Percentiles rank a stretch among this genome's conserved stretches.
Evolutionary conservation across 768 basidiomycete species (phyloP).

Genomic region (Phaffia tasmanica): DNA sequence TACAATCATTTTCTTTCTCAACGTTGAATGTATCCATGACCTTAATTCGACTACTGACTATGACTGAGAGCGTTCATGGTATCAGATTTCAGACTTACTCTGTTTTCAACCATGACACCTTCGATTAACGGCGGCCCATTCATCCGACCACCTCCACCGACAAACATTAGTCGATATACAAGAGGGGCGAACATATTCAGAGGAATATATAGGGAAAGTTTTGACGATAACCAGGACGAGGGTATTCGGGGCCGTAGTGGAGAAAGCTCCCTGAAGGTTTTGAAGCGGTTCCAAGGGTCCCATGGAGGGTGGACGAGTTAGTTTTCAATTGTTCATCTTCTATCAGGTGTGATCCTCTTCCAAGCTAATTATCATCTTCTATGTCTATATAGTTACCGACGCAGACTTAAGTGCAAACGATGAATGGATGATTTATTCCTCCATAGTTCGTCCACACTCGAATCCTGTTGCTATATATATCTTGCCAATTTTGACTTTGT

Average conservation of each 20-base stretch:
- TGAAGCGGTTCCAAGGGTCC: constrained; percentile 57
- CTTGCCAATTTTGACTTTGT: constrained; percentile 29
- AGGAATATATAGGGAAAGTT: constrained; percentile 38
- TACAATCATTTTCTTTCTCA: background rate
- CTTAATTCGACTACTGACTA: constrained; percentile 3
- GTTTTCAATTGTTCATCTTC: no score
- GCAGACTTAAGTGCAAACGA: constrained; percentile 81
- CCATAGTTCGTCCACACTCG: constrained; percentile 50
- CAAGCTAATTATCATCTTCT: no score
- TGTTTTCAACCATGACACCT: constrained; percentile 46
- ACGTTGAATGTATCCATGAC: background rate
- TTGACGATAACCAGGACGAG: constrained; percentile 24
- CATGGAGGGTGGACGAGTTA: constrained; percentile 64
- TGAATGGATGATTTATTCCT: constrained; percentile 84
- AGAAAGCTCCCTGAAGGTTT: constrained; percentile 35
- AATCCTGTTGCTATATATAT: background rate
- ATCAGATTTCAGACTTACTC: constrained; percentile 68
- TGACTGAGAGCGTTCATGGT: constrained; percentile 30
- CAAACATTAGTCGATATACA: constrained; percentile 29
- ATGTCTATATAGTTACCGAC: constrained; percentile 55
- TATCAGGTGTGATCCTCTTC: no score
- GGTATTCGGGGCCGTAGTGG: constrained; percentile 27
- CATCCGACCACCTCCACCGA: constrained; percentile 27
- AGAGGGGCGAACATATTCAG: constrained; percentile 44
- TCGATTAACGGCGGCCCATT: constrained; percentile 50